Evolutionary conservation across 208 protist genomes (phyloP), one percentile per base, ranked within the genome.

Genomic region (Ichthyophonus hoferi): DNA sequence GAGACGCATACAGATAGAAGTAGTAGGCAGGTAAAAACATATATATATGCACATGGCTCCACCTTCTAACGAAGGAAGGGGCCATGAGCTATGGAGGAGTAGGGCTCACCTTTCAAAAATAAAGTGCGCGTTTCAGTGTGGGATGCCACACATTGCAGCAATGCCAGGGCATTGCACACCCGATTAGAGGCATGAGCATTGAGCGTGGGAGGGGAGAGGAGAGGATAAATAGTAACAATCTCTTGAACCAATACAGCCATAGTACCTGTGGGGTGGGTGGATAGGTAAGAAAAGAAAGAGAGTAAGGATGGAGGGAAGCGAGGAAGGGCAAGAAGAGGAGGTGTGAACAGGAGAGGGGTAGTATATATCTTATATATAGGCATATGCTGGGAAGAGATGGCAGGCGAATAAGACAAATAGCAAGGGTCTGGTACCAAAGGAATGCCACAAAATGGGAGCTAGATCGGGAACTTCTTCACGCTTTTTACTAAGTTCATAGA

Each of bases 231-330:
- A 42, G 95, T 95, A 12, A 99, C 94, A 84, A 99, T 98, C 91
- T 99, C 98, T 88, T 99, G 97, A 41, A 99, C 90, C 76, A 99
- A 93, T 41, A 98, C 97, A 0, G 98, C 94, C 92, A 99, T 99
- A 24, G 98, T 97, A 1, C 98, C 88, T 90, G 50, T 67, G 50
- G 7, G 7, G 50, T 67, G 50, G 7, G 50, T 67, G 50, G 7
- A 24, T 67, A 24, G 50, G 50, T 7, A 24, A 24, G 50, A 24
- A 24, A 24, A 24, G 50, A 24, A 24, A 24, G 50, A 24, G 50
- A 24, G 50, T 7, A 24, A 24, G 50, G 50, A 24, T 7, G 50
- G 50, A 24, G 50, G 50, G 50, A 24, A 24, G 7, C 24, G 24
- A 24, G 24, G 50, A 67, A 67, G 24, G 50, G 50, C 50, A 67